Percentiles rank a stretch among this genome's conserved stretches.
Evolutionary conservation across 1,284 basidiomycete genomes (phyloP).

Genomic region (Vanrija humicola): DNA sequence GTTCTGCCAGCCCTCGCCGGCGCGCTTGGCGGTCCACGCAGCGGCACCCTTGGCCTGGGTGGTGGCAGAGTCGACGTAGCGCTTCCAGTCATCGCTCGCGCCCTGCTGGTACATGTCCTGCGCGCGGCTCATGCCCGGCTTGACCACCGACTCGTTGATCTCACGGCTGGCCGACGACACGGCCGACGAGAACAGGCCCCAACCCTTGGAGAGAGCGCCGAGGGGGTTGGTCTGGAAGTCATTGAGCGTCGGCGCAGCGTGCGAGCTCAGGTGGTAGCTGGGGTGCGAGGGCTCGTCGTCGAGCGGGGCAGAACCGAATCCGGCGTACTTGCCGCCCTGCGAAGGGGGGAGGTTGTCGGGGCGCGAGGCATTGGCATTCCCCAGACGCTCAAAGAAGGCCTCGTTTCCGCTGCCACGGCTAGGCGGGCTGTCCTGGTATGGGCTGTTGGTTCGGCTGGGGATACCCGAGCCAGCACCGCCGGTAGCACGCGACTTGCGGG

Average conservation of each 20-base stretch:
- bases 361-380: slow-evolving; percentile 39
- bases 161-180: slow-evolving; percentile 39
- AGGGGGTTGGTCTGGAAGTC: slow-evolving; percentile 47
- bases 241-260: slow-evolving; percentile 41
- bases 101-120: slow-evolving; percentile 26
- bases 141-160: slow-evolving; percentile 46
- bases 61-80: slow-evolving; percentile 24
- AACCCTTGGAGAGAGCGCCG: slow-evolving; percentile 46
- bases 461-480: slow-evolving; percentile 1
- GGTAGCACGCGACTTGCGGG: slow-evolving; percentile 42
- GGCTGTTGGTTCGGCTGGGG: slow-evolving; percentile 13
- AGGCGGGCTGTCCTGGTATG: slow-evolving; percentile 1
- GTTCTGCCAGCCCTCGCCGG: slow-evolving; percentile 41
- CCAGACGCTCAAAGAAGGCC: slow-evolving; percentile 48
- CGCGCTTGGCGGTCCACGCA: slow-evolving; percentile 35
- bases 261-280: slow-evolving; percentile 38
- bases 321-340: slow-evolving; percentile 47
- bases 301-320: slow-evolving; percentile 45
- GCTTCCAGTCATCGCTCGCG: slow-evolving; percentile 32
- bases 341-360: slow-evolving; percentile 46
- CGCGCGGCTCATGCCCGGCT: slow-evolving; percentile 42
- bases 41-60: slow-evolving; percentile 31
- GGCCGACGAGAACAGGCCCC: slow-evolving; percentile 48
- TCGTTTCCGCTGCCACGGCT: slow-evolving; percentile 37
- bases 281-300: slow-evolving; percentile 31